phyloP scores from a whole-genome alignment of 2,329 filamentous ascomycete species.

The Ceratocystis cacaofunesta region DNA sequence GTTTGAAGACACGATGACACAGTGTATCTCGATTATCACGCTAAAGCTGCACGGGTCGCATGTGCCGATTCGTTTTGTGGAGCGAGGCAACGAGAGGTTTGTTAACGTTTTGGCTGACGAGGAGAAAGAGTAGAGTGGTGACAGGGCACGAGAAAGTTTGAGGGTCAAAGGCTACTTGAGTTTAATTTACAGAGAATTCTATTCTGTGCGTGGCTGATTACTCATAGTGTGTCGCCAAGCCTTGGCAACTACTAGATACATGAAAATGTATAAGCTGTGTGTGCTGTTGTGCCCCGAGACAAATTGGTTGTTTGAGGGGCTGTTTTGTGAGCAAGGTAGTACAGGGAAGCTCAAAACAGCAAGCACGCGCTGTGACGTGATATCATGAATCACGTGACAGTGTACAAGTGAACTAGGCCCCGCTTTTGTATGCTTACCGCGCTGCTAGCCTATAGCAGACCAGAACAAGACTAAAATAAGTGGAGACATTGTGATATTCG shows the following conservation, averaged over 20 bases:
- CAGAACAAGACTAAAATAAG: not conserved
- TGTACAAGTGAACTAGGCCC: not conserved
- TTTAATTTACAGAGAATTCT: not conserved
- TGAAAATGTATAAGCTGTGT: no score
- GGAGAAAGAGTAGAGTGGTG: not conserved
- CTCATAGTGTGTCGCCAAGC: not conserved
- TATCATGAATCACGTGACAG: not conserved
- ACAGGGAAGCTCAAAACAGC: not conserved
- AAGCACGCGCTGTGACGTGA: not conserved
- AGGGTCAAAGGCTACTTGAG: not conserved
- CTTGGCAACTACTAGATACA: not conserved
- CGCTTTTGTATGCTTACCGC: not conserved
- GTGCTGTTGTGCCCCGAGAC: no score
- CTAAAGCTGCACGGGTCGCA: slow-evolving; percentile 48
- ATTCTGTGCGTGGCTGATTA: not conserved
- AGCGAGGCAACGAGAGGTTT: slow-evolving; percentile 56
- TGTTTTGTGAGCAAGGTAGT: no score
- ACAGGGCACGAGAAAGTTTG: no score
- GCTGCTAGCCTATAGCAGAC: not conserved
- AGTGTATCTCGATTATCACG: slow-evolving; percentile 51
- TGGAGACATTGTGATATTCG: not conserved
- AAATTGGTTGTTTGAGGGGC: no score
- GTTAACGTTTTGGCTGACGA: slow-evolving; percentile 24
- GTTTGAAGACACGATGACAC: slow-evolving; percentile 36
- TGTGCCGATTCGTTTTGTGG: slow-evolving; percentile 54